Evolutionary conservation across 257 asterid species (phyloP).

Genomic region (Solanum phureja): DNA sequence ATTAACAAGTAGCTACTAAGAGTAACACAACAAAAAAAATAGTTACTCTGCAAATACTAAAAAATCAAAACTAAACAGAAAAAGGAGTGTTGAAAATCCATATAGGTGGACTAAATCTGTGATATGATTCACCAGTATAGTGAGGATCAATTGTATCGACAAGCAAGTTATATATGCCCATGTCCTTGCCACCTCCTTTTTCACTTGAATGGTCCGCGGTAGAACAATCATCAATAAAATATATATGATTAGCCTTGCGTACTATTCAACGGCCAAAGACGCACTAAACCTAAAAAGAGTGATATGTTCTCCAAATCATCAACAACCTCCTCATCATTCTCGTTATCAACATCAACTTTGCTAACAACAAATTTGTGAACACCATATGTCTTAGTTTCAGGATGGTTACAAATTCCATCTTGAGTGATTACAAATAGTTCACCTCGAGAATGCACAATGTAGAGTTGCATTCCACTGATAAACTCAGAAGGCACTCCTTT

Average conservation of each 20-base stretch:
- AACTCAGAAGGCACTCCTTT: fast-evolving
- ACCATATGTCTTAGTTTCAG: too few species aligned
- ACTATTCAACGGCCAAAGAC: neutral
- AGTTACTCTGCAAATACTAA: neutral
- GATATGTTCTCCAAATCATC: too few species aligned
- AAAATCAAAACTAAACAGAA: neutral
- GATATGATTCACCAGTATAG: neutral
- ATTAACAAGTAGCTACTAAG: too few species aligned
- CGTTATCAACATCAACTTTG: too few species aligned
- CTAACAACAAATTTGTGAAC: too few species aligned
- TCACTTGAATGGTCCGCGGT: neutral
- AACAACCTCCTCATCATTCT: too few species aligned
- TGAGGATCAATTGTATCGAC: neutral
- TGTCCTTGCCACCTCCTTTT: neutral
- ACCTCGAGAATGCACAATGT: too few species aligned
- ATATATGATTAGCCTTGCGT: neutral
- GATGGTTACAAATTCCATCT: too few species aligned
- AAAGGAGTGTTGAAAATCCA: neutral
- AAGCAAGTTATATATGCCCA: neutral
- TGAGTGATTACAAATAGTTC: too few species aligned
- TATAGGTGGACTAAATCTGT: neutral
- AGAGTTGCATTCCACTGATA: too few species aligned
- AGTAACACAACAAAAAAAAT: too few species aligned
- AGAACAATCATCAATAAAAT: neutral
- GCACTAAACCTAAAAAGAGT: neutral